These are phyloP conservation scores for Condylostoma magnum DNA, from an alignment of 169 alveolate species.

Conservation along the genomic window DNA sequence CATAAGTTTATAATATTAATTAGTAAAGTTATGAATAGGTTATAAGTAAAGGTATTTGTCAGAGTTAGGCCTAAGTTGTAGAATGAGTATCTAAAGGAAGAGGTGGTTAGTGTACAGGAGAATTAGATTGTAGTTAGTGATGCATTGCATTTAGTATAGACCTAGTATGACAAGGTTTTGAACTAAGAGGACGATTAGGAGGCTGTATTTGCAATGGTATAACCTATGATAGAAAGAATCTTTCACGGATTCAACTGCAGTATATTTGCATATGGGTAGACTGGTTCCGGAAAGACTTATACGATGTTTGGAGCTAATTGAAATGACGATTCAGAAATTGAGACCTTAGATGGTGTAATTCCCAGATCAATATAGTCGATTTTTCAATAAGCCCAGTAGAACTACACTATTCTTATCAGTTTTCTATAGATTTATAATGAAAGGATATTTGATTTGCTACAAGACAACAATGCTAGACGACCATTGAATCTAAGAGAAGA, in stretches of 20 bases:
- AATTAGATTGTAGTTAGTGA: no score
- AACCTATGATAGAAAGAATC: constrained; percentile 16
- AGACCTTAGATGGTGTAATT: background rate
- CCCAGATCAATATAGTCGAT: background rate
- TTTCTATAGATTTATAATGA: constrained; percentile 59
- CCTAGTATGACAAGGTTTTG: constrained; percentile 10
- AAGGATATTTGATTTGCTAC: constrained; percentile 51
- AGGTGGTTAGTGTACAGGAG: no score
- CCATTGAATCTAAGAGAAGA: constrained; percentile 66
- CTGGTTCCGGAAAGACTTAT: constrained; percentile 87
- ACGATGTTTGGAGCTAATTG: constrained; percentile 75
- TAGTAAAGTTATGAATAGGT: background rate
- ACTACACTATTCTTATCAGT: no score
- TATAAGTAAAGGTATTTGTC: background rate
- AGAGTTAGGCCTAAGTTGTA: no score
- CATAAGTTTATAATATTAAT: no score
- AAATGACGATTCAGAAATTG: background rate
- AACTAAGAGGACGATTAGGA: background rate
- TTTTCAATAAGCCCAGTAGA: background rate
- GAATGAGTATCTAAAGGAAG: no score
- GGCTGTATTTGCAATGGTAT: background rate
- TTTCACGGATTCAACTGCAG: constrained; percentile 84
- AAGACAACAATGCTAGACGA: constrained; percentile 29
- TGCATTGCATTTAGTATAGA: background rate
- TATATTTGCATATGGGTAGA: constrained; percentile 83